phyloP scores from a whole-genome alignment of 805 yeast genomes.

The Spencermartinsiella europaea region DNA sequence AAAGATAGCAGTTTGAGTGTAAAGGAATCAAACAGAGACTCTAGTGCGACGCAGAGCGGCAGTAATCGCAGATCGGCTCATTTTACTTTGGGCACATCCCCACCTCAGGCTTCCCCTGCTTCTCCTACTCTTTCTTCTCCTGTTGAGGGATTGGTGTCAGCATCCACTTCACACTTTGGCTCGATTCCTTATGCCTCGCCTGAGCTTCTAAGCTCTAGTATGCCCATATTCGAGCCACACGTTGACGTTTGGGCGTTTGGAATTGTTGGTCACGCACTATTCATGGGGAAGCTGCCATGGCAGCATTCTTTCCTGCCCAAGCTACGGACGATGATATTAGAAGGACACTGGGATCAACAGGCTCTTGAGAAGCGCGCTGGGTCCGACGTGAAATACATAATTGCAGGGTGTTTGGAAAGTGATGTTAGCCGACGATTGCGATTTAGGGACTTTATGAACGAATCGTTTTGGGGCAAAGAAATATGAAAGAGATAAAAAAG shows the following conservation, averaged over 20 bases:
- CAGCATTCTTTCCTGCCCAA: slow-evolving; percentile 80
- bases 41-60: background rate
- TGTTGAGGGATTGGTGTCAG: slow-evolving; percentile 18
- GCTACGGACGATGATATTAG: slow-evolving; percentile 62
- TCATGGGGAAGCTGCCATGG: slow-evolving; percentile 73
- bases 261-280: slow-evolving; percentile 65
- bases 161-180: slow-evolving; percentile 50
- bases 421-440: slow-evolving; percentile 15
- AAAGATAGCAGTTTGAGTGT: slow-evolving; percentile 13
- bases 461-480: slow-evolving; percentile 7
- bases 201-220: slow-evolving; percentile 58
- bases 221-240: slow-evolving; percentile 52
- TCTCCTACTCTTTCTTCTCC: slow-evolving; percentile 3
- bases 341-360: slow-evolving; percentile 54
- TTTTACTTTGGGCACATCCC: background rate
- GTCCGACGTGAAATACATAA: slow-evolving; percentile 11
- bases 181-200: slow-evolving; percentile 93
- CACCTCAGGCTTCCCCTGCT: background rate
- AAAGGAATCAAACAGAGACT: no score
- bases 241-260: slow-evolving; percentile 94
- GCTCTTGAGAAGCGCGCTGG: slow-evolving; percentile 31
- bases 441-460: background rate
- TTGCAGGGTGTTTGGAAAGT: slow-evolving; percentile 17
- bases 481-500: slow-evolving; percentile 14
- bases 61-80: background rate